Evolutionary conservation across 257 asterid genomes (phyloP).

Genomic region (Nicotiana noctiflora): DNA sequence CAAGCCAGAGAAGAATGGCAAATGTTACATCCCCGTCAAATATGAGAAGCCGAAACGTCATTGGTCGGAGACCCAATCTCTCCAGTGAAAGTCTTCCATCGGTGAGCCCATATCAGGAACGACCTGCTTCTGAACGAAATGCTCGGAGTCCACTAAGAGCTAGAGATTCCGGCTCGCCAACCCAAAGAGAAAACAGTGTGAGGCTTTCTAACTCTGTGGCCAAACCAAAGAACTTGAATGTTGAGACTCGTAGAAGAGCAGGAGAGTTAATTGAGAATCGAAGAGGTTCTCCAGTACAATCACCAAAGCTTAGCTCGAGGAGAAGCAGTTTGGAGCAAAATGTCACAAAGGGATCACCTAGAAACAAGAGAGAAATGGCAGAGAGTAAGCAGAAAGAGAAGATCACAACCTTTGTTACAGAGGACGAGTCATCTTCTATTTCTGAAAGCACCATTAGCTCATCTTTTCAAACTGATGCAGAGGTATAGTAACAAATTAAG

Average conservation of each 20-base stretch:
- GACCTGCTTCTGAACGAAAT: slow-evolving; percentile 30
- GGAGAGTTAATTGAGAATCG: slow-evolving; percentile 42
- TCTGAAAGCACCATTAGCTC: slow-evolving; percentile 70
- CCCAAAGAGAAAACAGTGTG: slow-evolving; percentile 37
- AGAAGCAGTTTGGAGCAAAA: slow-evolving; percentile 35
- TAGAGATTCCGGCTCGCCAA: slow-evolving; percentile 38
- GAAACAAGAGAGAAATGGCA: slow-evolving; percentile 34
- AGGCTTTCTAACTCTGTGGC: slow-evolving; percentile 46
- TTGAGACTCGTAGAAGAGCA: slow-evolving; percentile 48
- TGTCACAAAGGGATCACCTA: slow-evolving; percentile 36
- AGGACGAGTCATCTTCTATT: slow-evolving; percentile 76
- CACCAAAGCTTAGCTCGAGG: slow-evolving; percentile 57
- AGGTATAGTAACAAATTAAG: slow-evolving; percentile 34
- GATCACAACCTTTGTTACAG: slow-evolving; percentile 33
- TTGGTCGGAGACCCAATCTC: slow-evolving; percentile 30
- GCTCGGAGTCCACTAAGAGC: slow-evolving; percentile 40
- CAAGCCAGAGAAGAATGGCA: slow-evolving; percentile 27
- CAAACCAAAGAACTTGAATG: slow-evolving; percentile 50
- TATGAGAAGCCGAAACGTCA: slow-evolving; percentile 26
- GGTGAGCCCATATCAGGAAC: slow-evolving; percentile 45
- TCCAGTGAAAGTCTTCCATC: slow-evolving; percentile 45
- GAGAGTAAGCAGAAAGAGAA: slow-evolving; percentile 43
- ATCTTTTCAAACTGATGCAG: slow-evolving; percentile 57
- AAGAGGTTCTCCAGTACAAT: slow-evolving; percentile 46
- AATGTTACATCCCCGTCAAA: slow-evolving; percentile 28